A percentile compares a stretch with the other conserved stretches of the same genome.
Conservation (phyloP, 148 eudicot species). For the Vaccinium macrocarpon region DNA sequence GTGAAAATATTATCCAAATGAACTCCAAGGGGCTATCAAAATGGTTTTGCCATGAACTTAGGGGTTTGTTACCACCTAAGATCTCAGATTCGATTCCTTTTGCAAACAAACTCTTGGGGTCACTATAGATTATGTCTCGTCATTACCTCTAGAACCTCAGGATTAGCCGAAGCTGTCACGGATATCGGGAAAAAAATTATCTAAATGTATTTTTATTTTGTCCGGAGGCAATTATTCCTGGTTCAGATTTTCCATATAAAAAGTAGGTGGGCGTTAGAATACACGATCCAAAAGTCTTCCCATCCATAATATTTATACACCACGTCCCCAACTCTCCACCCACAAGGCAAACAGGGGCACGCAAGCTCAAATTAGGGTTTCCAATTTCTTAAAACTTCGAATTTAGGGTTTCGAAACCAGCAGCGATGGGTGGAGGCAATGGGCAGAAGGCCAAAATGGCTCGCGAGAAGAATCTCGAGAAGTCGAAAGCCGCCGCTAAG, state of each 20-base stretch:
- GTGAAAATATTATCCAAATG: too few relatives aligned
- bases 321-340: neutral
- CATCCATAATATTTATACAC: neutral
- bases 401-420: neutral
- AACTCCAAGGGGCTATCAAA: too few relatives aligned
- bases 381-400: neutral
- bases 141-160: too few relatives aligned
- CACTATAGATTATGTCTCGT: too few relatives aligned
- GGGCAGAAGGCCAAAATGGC: constrained; percentile 75
- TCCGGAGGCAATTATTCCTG: neutral
- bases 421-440: constrained; percentile 69
- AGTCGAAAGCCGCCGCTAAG: constrained; percentile 44
- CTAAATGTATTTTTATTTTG: neutral
- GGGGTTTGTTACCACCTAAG: too few relatives aligned
- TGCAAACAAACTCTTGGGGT: too few relatives aligned
- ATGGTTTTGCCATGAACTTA: too few relatives aligned
- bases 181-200: too few relatives aligned
- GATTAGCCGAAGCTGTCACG: too few relatives aligned
- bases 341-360: neutral
- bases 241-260: neutral
- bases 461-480: constrained; percentile 67
- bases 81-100: too few relatives aligned
- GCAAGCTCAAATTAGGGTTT: neutral
- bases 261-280: neutral
- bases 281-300: neutral